These are phyloP conservation scores for Neonothopanus nambi DNA, from an alignment of 1,284 basidiomycete species.

Conservation along the genomic window DNA sequence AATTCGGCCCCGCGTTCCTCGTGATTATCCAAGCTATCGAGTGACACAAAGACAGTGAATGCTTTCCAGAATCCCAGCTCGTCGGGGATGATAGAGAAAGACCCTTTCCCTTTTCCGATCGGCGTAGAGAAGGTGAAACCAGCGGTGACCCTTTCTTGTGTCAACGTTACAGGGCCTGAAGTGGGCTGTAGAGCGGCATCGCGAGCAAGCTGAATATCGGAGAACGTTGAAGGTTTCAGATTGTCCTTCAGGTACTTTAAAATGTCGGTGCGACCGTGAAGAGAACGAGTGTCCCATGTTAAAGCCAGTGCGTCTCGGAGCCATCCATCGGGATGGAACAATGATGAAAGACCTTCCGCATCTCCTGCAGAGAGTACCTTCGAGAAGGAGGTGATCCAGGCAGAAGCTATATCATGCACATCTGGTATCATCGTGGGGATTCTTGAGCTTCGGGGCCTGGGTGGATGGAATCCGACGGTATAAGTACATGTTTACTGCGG, in stretches of 20 bases:
- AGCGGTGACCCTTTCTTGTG: slow-evolving; percentile 28
- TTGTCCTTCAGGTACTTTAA: slow-evolving; percentile 25
- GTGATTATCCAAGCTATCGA: slow-evolving; percentile 33
- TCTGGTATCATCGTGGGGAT: background rate
- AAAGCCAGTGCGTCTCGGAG: slow-evolving; percentile 39
- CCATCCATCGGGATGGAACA: slow-evolving; percentile 34
- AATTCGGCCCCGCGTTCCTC: slow-evolving; percentile 32
- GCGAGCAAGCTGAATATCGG: slow-evolving; percentile 31
- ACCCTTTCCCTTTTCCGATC: slow-evolving; percentile 37
- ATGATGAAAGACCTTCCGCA: slow-evolving; percentile 17
- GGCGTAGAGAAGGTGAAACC: slow-evolving; percentile 44
- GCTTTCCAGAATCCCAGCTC: slow-evolving; percentile 32
- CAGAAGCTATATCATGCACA: background rate
- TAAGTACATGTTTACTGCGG: too few relatives aligned
- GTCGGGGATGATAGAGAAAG: slow-evolving; percentile 32
- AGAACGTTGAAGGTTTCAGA: slow-evolving; percentile 25
- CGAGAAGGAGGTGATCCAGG: slow-evolving; percentile 24
- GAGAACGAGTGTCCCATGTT: slow-evolving; percentile 35
- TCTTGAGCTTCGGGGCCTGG: too few relatives aligned
- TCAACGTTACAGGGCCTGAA: slow-evolving; percentile 21
- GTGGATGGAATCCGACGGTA: too few relatives aligned
- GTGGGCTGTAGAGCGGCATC: slow-evolving; percentile 27
- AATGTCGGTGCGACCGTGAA: slow-evolving; percentile 32
- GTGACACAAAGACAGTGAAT: slow-evolving; percentile 29
- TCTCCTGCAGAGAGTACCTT: slow-evolving; percentile 22